phyloP scores from a whole-genome alignment of 208 protist genomes.

The Angomonas deanei region DNA sequence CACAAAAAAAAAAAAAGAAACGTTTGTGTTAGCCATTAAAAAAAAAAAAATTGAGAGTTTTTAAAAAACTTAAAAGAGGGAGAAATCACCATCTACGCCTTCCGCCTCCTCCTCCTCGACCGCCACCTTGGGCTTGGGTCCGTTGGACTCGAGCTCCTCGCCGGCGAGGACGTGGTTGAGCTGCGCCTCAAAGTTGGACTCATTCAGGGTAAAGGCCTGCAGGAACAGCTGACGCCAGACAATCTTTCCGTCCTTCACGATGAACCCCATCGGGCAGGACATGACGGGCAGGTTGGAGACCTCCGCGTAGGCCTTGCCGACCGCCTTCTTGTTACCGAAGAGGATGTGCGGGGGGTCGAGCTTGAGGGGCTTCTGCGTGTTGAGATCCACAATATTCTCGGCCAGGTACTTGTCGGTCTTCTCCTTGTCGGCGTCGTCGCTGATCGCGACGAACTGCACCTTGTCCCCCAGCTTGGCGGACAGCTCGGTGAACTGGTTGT shows the following conservation, averaged over 20 bases:
- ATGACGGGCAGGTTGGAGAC: conserved; percentile 78
- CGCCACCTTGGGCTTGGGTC: conserved; percentile 73
- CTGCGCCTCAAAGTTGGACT: conserved; percentile 90
- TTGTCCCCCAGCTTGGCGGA: conserved; percentile 67
- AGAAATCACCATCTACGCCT: conserved; percentile 85
- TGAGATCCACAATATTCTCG: conserved; percentile 85
- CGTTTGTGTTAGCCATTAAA: background rate
- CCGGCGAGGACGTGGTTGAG: conserved; percentile 70
- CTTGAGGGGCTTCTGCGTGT: conserved; percentile 85
- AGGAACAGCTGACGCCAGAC: conserved; percentile 90
- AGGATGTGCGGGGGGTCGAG: conserved; percentile 69
- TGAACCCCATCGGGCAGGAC: conserved; percentile 89
- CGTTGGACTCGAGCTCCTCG: conserved; percentile 79
- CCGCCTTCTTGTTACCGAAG: conserved; percentile 81
- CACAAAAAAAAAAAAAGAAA: background rate
- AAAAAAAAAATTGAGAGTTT: background rate
- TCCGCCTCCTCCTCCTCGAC: conserved; percentile 88
- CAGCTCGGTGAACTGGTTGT: conserved; percentile 86
- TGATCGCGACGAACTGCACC: conserved; percentile 82
- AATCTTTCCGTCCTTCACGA: conserved; percentile 79
- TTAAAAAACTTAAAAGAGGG: conserved; percentile 57
- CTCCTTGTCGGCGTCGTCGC: conserved; percentile 81
- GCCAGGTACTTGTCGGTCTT: conserved; percentile 90
- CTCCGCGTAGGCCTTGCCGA: conserved; percentile 70
- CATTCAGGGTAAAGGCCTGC: conserved; percentile 77